A percentile compares a stretch with the other conserved stretches of the same genome.
Evolutionary conservation across 2,329 filamentous ascomycete genomes (phyloP).

Genomic region (Alternaria brassicicola): DNA sequence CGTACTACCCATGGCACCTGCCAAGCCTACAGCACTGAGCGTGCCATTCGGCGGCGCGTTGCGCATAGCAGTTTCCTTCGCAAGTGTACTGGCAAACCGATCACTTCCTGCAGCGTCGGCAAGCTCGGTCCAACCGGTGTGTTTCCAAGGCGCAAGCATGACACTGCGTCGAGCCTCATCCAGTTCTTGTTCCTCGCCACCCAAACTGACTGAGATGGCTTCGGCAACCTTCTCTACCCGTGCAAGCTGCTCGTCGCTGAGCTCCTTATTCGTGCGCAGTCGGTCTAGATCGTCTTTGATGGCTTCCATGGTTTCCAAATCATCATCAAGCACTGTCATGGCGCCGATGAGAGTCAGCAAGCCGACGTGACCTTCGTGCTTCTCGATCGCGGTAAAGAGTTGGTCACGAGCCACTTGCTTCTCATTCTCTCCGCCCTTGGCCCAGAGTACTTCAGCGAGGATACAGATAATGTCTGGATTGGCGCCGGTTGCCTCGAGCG

Average conservation of each 20-base stretch:
- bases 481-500: constrained; percentile 75
- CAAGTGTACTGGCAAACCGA: constrained; percentile 72
- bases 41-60: constrained; percentile 74
- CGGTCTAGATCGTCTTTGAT: constrained; percentile 77
- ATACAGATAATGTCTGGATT: constrained; percentile 86
- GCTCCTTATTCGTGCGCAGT: constrained; percentile 70
- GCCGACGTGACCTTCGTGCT: constrained; percentile 74
- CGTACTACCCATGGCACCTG: constrained; percentile 75
- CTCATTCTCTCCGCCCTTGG: constrained; percentile 76
- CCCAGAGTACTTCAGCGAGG: constrained; percentile 91
- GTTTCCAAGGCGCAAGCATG: constrained; percentile 78
- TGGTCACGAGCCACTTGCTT: constrained; percentile 77
- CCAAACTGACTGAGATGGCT: constrained; percentile 69
- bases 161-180: constrained; percentile 76
- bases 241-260: constrained; percentile 68
- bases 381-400: constrained; percentile 80
- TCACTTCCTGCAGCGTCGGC: constrained; percentile 59
- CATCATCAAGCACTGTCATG: constrained; percentile 80
- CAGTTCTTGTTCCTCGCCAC: constrained; percentile 56
- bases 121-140: constrained; percentile 81
- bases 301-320: constrained; percentile 78
- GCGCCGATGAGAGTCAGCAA: constrained; percentile 82
- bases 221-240: constrained; percentile 76
- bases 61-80: constrained; percentile 76
- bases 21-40: constrained; percentile 72